phyloP scores from a whole-genome alignment of 2,329 filamentous ascomycete genomes.

The Apiospora hydei region DNA sequence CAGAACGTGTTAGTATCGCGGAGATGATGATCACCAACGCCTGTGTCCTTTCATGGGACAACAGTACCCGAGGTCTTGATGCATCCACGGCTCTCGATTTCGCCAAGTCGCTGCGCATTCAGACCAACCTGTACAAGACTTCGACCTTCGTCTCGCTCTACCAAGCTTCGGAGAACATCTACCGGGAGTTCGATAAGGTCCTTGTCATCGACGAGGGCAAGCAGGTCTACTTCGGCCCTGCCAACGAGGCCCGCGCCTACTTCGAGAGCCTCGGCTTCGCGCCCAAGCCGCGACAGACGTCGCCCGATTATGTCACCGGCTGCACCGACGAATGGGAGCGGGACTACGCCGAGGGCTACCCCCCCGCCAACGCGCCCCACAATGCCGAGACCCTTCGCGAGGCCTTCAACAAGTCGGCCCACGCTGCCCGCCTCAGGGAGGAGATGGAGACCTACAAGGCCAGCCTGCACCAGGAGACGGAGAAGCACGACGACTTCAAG shows the following conservation, averaged over 20 bases:
- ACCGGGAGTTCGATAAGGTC: conserved; percentile 82
- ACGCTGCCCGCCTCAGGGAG: conserved; percentile 60
- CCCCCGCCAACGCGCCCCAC: conserved; percentile 71
- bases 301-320: conserved; percentile 81
- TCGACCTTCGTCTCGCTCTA: conserved; percentile 88
- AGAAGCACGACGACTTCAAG: conserved; percentile 78
- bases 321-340: conserved; percentile 87
- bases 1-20: conserved; percentile 79
- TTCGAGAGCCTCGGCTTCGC: conserved; percentile 81
- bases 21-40: conserved; percentile 82
- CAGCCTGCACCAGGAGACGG: conserved; percentile 68
- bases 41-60: conserved; percentile 78
- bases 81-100: conserved; percentile 73
- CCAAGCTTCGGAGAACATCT: conserved; percentile 84
- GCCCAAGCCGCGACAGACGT: conserved; percentile 78
- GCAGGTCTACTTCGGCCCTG: conserved; percentile 78
- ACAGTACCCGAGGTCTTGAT: conserved; percentile 73
- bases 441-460: conserved; percentile 76
- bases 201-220: conserved; percentile 79
- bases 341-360: conserved; percentile 73
- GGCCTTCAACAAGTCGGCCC: conserved; percentile 73
- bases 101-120: conserved; percentile 73
- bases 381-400: conserved; percentile 70
- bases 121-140: conserved; percentile 84
- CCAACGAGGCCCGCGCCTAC: conserved; percentile 71